phyloP scores from a whole-genome alignment of 139 green algal species.

The Auxenochlorella protothecoides region DNA sequence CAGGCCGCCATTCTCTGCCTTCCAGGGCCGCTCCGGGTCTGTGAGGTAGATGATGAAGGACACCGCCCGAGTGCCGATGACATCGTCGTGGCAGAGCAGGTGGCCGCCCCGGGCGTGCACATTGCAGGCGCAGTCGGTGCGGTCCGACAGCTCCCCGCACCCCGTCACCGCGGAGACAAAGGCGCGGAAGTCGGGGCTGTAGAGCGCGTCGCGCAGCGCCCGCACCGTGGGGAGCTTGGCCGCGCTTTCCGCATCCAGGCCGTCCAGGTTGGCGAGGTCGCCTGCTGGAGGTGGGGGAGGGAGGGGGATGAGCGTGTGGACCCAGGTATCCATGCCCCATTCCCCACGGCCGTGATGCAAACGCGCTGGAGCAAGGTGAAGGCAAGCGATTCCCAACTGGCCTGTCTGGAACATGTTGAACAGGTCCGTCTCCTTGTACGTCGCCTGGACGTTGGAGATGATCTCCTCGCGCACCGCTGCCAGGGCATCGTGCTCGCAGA shows the following conservation, averaged over 20 bases:
- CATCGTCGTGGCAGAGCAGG: slow-evolving; percentile 81
- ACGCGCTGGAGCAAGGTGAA: no score
- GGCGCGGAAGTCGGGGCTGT: slow-evolving; percentile 47
- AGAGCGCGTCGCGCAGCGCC: slow-evolving; percentile 60
- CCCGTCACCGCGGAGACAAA: slow-evolving; percentile 48
- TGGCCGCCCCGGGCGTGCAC: slow-evolving; percentile 67
- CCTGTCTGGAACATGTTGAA: slow-evolving; percentile 86
- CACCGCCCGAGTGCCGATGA: slow-evolving; percentile 73
- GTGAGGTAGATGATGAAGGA: slow-evolving; percentile 89
- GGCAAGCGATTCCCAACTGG: slow-evolving; percentile 1
- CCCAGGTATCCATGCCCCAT: not conserved
- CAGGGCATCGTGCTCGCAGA: slow-evolving; percentile 36
- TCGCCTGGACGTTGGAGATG: slow-evolving; percentile 67
- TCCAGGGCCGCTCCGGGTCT: slow-evolving; percentile 70
- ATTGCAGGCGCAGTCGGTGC: slow-evolving; percentile 80
- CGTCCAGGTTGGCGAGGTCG: slow-evolving; percentile 74
- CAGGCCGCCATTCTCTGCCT: slow-evolving; percentile 57
- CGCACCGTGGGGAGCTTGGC: slow-evolving; percentile 58
- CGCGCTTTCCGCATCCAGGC: slow-evolving; percentile 31
- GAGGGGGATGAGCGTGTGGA: not conserved
- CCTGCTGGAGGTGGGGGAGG: slow-evolving; percentile 15
- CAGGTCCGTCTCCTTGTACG: slow-evolving; percentile 87
- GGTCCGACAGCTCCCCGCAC: slow-evolving; percentile 55
- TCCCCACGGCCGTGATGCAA: no score
- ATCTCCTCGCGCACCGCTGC: slow-evolving; percentile 60